A percentile compares a stretch with the other conserved stretches of the same genome.
Evolutionary conservation across 805 yeast genomes (phyloP).

Genomic region (Candida anglica): DNA sequence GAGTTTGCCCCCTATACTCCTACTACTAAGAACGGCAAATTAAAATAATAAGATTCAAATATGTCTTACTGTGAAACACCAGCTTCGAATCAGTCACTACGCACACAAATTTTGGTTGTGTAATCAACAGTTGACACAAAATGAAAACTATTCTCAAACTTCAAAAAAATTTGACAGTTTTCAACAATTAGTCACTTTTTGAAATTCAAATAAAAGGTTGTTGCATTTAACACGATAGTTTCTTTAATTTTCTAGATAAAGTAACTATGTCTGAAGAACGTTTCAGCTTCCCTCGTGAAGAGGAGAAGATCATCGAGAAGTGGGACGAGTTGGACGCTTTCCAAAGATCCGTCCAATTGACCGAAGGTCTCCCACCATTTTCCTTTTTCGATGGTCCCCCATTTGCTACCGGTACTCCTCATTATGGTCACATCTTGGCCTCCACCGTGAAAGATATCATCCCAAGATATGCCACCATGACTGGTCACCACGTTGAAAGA

Average conservation of each 20-base stretch:
- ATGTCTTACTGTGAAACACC: too few species aligned
- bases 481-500: constrained; percentile 92
- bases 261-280: constrained; percentile 12
- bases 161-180: not conserved
- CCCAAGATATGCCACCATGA: constrained; percentile 97
- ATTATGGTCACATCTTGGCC: constrained; percentile 95
- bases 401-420: constrained; percentile 99
- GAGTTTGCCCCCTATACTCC: too few species aligned
- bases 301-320: constrained; percentile 69
- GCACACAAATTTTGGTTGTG: too few species aligned
- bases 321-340: constrained; percentile 97
- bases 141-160: too few species aligned
- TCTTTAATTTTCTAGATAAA: too few species aligned
- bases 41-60: too few species aligned
- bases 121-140: too few species aligned
- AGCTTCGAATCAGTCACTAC: too few species aligned
- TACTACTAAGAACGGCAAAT: too few species aligned
- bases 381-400: constrained; percentile 99
- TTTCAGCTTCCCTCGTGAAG: constrained; percentile 85
- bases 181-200: constrained; percentile 1
- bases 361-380: constrained; percentile 81
- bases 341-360: constrained; percentile 75
- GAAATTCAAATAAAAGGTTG: not conserved
- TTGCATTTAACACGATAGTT: not conserved
- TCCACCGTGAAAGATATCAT: constrained; percentile 97